A percentile compares a stretch with the other conserved stretches of the same genome.
Conservation (phyloP, 2,329 filamentous ascomycete species). For the Penicillium olsonii region DNA sequence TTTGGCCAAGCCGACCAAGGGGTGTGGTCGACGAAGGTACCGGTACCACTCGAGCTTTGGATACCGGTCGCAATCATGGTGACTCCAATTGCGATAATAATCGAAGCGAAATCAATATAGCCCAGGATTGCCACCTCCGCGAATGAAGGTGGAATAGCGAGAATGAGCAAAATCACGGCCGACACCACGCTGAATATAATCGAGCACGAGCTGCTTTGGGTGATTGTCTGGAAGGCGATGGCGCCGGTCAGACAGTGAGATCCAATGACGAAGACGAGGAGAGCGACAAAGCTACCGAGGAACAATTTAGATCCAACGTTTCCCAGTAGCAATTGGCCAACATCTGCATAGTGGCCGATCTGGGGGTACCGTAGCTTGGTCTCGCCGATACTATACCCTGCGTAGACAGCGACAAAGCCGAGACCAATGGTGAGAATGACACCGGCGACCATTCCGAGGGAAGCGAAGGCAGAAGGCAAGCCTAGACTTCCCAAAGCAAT, state of each 20-base stretch:
- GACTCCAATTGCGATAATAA: constrained; percentile 31
- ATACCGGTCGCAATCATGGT: constrained; percentile 34
- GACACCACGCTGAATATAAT: constrained; percentile 6
- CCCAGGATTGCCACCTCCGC: constrained; percentile 35
- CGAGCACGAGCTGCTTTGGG: constrained; percentile 3
- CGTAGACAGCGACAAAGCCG: constrained; percentile 7
- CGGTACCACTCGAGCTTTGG: constrained; percentile 17
- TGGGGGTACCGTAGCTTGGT: constrained; percentile 7
- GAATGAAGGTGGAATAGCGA: constrained; percentile 33
- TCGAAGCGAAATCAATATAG: constrained; percentile 36
- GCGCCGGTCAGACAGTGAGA: constrained; percentile 8
- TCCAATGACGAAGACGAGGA: constrained; percentile 8
- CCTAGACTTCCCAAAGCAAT: constrained; percentile 10
- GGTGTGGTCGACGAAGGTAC: constrained; percentile 14
- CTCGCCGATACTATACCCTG: constrained; percentile 6
- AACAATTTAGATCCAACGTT: constrained; percentile 4
- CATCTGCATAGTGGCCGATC: constrained; percentile 7
- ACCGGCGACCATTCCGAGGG: constrained; percentile 4
- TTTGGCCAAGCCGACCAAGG: constrained; percentile 15
- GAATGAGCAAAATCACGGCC: constrained; percentile 22
- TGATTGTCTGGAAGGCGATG: constrained; percentile 6
- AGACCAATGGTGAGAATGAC: constrained; percentile 1
- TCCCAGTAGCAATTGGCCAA: constrained; percentile 1
- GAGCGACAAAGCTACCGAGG: constrained; percentile 9
- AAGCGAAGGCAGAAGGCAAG: constrained; percentile 4